Conservation (phyloP, 208 protist species). For the Crithidia brevicula region DNA sequence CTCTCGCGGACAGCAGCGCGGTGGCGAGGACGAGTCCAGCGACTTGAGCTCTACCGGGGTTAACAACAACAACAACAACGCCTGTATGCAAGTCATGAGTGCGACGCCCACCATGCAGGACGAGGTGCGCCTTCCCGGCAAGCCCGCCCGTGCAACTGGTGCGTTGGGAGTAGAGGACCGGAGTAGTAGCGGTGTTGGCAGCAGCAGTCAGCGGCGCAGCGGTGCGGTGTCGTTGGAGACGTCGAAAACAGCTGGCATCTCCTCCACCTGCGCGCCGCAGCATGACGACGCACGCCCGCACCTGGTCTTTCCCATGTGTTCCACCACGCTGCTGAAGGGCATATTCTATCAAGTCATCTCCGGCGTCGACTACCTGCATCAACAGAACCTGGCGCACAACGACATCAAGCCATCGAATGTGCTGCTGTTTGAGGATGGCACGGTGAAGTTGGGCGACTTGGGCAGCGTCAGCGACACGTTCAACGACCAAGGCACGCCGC, state of each 20-base stretch:
- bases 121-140: not conserved
- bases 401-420: slow-evolving; percentile 89
- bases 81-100: slow-evolving; percentile 22
- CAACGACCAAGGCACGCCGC: slow-evolving; percentile 81
- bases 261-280: too few species aligned
- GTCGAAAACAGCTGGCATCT: too few species aligned
- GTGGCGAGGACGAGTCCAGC: slow-evolving; percentile 5
- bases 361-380: slow-evolving; percentile 80
- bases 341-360: slow-evolving; percentile 78
- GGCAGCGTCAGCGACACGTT: slow-evolving; percentile 58
- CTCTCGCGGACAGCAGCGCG: slow-evolving; percentile 1
- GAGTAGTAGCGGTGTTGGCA: not conserved
- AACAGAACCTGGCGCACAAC: slow-evolving; percentile 80
- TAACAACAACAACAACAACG: not conserved
- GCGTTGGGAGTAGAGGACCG: not conserved
- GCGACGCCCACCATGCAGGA: slow-evolving; percentile 22
- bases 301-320: slow-evolving; percentile 39
- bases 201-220: too few species aligned
- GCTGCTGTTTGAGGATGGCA: slow-evolving; percentile 77
- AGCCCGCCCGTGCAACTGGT: not conserved
- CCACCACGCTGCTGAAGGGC: slow-evolving; percentile 64
- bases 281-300: slow-evolving; percentile 16
- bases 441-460: slow-evolving; percentile 77
- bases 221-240: not conserved
- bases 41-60: slow-evolving; percentile 8